A percentile compares a stretch with the other conserved stretches of the same genome.
These are phyloP conservation scores for Truncatella angustata DNA, from an alignment of 2,329 filamentous ascomycete species.

Conservation along the genomic window DNA sequence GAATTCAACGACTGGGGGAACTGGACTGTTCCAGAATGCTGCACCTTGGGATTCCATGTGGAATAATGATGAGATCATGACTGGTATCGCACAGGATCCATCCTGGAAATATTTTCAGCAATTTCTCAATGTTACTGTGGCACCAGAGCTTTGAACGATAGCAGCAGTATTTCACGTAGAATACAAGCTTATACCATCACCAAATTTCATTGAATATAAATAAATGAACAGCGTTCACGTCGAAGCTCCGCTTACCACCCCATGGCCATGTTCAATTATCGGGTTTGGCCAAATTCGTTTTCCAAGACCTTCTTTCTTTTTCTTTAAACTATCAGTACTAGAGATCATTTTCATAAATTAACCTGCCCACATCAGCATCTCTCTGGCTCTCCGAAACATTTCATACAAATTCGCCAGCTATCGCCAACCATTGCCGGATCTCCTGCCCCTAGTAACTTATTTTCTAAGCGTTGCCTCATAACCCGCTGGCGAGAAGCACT, in stretches of 20 bases:
- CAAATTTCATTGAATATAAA: too few relatives aligned
- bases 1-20: background rate
- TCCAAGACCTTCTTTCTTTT: too few relatives aligned
- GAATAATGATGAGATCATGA: background rate
- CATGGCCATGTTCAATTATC: too few relatives aligned
- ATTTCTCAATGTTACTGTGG: background rate
- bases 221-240: too few relatives aligned
- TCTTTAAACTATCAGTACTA: slow-evolving; percentile 25
- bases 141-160: background rate
- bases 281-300: background rate
- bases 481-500: slow-evolving; percentile 45
- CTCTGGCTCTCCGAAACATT: slow-evolving; percentile 25
- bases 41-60: background rate
- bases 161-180: background rate
- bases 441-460: slow-evolving; percentile 17
- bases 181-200: background rate
- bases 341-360: slow-evolving; percentile 18
- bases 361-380: slow-evolving; percentile 24
- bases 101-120: slow-evolving; percentile 7
- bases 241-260: too few relatives aligned
- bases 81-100: slow-evolving; percentile 2
- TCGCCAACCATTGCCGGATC: slow-evolving; percentile 23
- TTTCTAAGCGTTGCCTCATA: slow-evolving; percentile 30
- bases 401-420: slow-evolving; percentile 23
- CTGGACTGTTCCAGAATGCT: background rate